A percentile compares a stretch with the other conserved stretches of the same genome.
These are phyloP conservation scores for Alternaria dauci DNA, from an alignment of 2,329 filamentous ascomycete genomes.

Conservation along the genomic window DNA sequence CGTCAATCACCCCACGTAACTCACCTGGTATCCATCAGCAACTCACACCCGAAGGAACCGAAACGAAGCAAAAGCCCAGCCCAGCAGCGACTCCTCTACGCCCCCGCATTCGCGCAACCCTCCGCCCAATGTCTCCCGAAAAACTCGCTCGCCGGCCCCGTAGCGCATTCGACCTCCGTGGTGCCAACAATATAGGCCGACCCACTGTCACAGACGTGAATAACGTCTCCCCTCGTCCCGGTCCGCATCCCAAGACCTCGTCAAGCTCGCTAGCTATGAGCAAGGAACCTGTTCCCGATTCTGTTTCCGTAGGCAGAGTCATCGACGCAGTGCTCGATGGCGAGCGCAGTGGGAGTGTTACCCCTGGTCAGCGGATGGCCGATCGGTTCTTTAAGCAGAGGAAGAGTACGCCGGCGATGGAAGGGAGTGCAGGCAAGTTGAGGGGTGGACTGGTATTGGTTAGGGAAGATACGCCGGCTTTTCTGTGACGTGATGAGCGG, in stretches of 20 bases:
- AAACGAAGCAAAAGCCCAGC: conserved; percentile 2
- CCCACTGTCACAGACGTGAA: neutral
- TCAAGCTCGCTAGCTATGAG: conserved; percentile 26
- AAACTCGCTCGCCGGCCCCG: conserved; percentile 37
- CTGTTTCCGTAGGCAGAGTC: conserved; percentile 13
- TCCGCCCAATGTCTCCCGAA: conserved; percentile 30
- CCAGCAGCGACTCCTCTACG: conserved; percentile 17
- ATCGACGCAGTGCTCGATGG: conserved; percentile 22
- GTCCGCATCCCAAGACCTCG: conserved; percentile 13
- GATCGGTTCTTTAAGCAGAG: conserved; percentile 39
- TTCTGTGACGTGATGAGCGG: conserved; percentile 18
- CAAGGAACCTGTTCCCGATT: conserved; percentile 25
- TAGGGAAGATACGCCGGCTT: conserved; percentile 37
- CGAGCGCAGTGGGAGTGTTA: conserved; percentile 25
- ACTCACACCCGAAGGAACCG: conserved; percentile 14
- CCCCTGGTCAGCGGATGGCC: conserved; percentile 45
- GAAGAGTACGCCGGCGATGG: conserved; percentile 18
- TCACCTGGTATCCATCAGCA: conserved; percentile 25
- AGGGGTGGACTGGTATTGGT: conserved; percentile 17
- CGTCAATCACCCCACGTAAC: conserved; percentile 19
- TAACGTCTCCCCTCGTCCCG: conserved; percentile 2
- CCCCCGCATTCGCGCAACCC: conserved; percentile 23
- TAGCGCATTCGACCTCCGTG: conserved; percentile 47
- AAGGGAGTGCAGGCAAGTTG: conserved; percentile 1
- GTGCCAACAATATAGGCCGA: neutral